Evolutionary conservation across 148 eudicot species (phyloP), one percentile per base, ranked within the genome.

Genomic region (Spergularia bocconei): DNA sequence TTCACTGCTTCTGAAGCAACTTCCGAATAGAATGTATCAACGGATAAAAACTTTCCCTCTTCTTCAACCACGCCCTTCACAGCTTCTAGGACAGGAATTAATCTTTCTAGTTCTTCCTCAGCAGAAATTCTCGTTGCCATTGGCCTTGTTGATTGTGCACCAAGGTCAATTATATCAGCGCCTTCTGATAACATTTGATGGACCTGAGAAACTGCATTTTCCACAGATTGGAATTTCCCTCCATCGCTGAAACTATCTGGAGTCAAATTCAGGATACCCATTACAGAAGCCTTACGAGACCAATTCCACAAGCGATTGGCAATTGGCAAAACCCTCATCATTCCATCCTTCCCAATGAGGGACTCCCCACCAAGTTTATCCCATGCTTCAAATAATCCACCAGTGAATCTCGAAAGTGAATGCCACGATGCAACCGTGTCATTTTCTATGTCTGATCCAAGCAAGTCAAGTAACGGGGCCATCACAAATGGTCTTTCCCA

Each of bases 181-280:
- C 99, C 98, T 29, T 89, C 90, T 20, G 80, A 86, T n/a, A 92
- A 70, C 91, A 95, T 86, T 14, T 74, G 67, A 41, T 74, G 84
- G 25, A 78, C 89, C 71, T 82, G 94, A 68, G 90, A 81, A 70
- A 90, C 87, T 16, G 94, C 98, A 63, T 85, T 83, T 33, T 91
- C 83, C 16, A 85, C 83, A 6, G 89, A 87, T 20, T 75, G 79
- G 69, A 82, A 95, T 78, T 84, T 81, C 3, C 98, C 98, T 13
- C 98, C 99, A 68, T 95, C 99, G 53, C 98, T 95, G 79, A 95
- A 95, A 74, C 99, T 95, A 83, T 95, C 99, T 1, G 98, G 98
- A 69, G 98, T 95, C 76, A 92, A 66, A 78, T 95, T 95, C 60
- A 95, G 83, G 63, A 92, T 74, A 41, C 98, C 99, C 99, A 95